Conservation (phyloP, 768 basidiomycete genomes). For the Psilocybe cyanescens region DNA sequence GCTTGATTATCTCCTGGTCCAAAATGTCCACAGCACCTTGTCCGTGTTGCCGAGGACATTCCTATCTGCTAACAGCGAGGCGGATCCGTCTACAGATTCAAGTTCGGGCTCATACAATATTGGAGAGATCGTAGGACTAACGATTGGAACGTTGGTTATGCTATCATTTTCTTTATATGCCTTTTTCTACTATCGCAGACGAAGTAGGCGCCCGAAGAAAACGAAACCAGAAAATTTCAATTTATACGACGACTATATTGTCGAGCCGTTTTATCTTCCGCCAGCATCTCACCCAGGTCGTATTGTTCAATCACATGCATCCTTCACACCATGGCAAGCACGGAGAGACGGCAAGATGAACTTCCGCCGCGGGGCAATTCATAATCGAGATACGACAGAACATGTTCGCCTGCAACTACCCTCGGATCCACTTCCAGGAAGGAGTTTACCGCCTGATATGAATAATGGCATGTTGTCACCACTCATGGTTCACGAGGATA, state of each 20-base stretch:
- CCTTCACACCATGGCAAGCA: too few species aligned
- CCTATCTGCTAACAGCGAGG: too few species aligned
- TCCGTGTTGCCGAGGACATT: neutral
- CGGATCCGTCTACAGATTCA: too few species aligned
- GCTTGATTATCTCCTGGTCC: slow-evolving; percentile 24
- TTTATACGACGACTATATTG: neutral
- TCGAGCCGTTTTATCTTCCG: neutral
- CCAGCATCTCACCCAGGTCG: neutral
- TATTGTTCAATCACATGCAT: too few species aligned
- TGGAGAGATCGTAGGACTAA: neutral
- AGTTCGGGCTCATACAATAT: neutral
- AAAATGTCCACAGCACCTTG: slow-evolving; percentile 9
- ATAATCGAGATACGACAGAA: neutral
- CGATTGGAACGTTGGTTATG: neutral
- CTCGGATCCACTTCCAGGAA: too few species aligned
- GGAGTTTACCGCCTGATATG: neutral
- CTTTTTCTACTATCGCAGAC: neutral
- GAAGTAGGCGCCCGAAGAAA: neutral
- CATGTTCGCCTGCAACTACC: too few species aligned
- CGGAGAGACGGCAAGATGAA: too few species aligned
- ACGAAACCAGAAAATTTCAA: too few species aligned
- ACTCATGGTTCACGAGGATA: neutral
- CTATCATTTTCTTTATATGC: neutral
- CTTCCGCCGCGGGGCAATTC: neutral
- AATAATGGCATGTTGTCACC: neutral